phyloP scores from a whole-genome alignment of 2,329 filamentous ascomycete species.

The Nothomitra cinnamomea region DNA sequence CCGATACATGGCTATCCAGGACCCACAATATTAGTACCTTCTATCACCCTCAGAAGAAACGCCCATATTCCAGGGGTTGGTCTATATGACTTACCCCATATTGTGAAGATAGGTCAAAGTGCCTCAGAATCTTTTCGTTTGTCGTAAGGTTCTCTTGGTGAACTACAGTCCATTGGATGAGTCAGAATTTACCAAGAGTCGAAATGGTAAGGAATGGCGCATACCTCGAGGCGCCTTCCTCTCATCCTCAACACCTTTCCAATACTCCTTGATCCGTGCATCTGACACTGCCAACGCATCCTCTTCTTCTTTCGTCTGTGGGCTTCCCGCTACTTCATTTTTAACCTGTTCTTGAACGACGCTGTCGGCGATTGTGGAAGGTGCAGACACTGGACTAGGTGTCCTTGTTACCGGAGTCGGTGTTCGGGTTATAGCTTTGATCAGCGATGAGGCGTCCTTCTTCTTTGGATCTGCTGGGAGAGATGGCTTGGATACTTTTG shows the following conservation, averaged over 20 bases:
- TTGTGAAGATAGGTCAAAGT: slow-evolving; percentile 83
- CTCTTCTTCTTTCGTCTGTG: slow-evolving; percentile 27
- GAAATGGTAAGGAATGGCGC: slow-evolving; percentile 6
- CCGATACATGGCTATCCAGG: slow-evolving; percentile 64
- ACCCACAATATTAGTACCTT: slow-evolving; percentile 3
- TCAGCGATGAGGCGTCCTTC: not conserved
- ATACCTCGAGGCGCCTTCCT: slow-evolving; percentile 43
- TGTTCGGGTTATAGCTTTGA: not conserved
- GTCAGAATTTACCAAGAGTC: not conserved
- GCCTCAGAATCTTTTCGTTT: slow-evolving; percentile 72
- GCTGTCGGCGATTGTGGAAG: not conserved
- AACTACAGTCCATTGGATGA: slow-evolving; percentile 28
- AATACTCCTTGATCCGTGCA: slow-evolving; percentile 59
- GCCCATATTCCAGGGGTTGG: not conserved
- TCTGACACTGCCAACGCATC: slow-evolving; percentile 48
- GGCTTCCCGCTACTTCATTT: slow-evolving; percentile 12
- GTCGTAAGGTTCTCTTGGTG: slow-evolving; percentile 59
- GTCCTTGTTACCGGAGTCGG: not conserved
- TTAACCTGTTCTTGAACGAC: slow-evolving; percentile 20
- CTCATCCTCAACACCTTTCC: slow-evolving; percentile 52
- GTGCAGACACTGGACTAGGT: not conserved
- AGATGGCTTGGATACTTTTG: slow-evolving; percentile 5
- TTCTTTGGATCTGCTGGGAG: not conserved
- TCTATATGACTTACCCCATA: slow-evolving; percentile 58
- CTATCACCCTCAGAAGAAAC: not conserved